A percentile compares a stretch with the other conserved stretches of the same genome.
These are phyloP conservation scores for Penicillium sp. DNA, from an alignment of 2,329 filamentous ascomycete species.

Conservation along the genomic window DNA sequence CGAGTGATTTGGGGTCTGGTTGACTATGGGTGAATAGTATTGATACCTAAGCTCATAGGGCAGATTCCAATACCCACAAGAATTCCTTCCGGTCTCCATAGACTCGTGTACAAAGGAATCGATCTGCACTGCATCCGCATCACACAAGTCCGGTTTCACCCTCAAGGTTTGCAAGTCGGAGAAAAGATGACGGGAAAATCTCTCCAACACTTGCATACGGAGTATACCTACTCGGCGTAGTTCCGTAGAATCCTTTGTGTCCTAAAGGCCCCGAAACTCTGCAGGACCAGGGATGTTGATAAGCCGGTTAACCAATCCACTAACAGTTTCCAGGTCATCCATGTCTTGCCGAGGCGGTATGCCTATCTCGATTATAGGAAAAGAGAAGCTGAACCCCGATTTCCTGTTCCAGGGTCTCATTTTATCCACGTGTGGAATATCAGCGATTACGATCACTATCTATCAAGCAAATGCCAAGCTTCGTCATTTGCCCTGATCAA, in stretches of 20 bases:
- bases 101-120: constrained; percentile 16
- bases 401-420: not conserved
- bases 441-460: not conserved
- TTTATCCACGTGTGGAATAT: constrained; percentile 3
- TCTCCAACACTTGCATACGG: not conserved
- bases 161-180: not conserved
- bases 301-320: constrained; percentile 9
- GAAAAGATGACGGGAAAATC: not conserved
- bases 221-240: not conserved
- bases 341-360: constrained; percentile 9
- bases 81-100: constrained; percentile 9
- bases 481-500: not conserved
- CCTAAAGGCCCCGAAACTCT: constrained; percentile 3
- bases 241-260: not conserved
- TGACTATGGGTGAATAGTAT: not conserved
- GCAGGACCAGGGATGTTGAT: constrained; percentile 13
- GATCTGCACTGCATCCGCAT: constrained; percentile 19
- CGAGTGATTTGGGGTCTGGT: not conserved
- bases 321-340: not conserved
- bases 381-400: not conserved
- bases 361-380: constrained; percentile 1
- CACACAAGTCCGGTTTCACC: constrained; percentile 6
- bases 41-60: constrained; percentile 4
- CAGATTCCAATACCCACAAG: constrained; percentile 14
- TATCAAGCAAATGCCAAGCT: constrained; percentile 22